A percentile compares a stretch with the other conserved stretches of the same genome.
phyloP scores from a whole-genome alignment of 1,139 yeast genomes.

The Yamadazyma taylorii region DNA sequence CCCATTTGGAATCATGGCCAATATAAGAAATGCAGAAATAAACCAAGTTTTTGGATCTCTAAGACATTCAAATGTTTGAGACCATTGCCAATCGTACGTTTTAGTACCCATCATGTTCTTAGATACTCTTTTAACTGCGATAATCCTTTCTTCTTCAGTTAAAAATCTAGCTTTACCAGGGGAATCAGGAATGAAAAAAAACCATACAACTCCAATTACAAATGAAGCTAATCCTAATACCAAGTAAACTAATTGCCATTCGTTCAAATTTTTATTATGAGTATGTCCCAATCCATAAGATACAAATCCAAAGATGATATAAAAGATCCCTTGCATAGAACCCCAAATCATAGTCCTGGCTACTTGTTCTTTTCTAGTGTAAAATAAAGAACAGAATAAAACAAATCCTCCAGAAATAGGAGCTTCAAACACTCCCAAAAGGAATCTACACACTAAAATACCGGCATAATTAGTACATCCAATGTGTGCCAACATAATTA shows the following conservation, averaged over 20 bases:
- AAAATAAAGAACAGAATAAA: conserved; percentile 20
- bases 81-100: conserved; percentile 42
- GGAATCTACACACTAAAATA: conserved; percentile 48
- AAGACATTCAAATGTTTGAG: conserved; percentile 44
- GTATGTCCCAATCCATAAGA: conserved; percentile 37
- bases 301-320: conserved; percentile 29
- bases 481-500: conserved; percentile 48
- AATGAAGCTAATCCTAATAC: conserved; percentile 42
- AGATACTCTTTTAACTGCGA: conserved; percentile 12
- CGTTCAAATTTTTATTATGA: conserved; percentile 16
- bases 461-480: conserved; percentile 44
- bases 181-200: conserved; percentile 21
- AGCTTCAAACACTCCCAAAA: conserved; percentile 40
- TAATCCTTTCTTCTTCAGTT: conserved; percentile 13
- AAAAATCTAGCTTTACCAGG: conserved; percentile 24
- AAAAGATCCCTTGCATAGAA: conserved; percentile 29
- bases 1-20: conserved; percentile 47
- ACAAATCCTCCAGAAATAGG: conserved; percentile 33
- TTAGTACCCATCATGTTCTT: conserved; percentile 36
- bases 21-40: conserved; percentile 34
- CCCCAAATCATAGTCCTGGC: conserved; percentile 29
- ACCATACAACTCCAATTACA: conserved; percentile 12
- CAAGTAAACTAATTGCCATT: conserved; percentile 34
- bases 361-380: conserved; percentile 31
- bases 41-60: conserved; percentile 49